phyloP scores from a whole-genome alignment of 164 flowering plant genomes.

The Nymphaea thermarum region DNA sequence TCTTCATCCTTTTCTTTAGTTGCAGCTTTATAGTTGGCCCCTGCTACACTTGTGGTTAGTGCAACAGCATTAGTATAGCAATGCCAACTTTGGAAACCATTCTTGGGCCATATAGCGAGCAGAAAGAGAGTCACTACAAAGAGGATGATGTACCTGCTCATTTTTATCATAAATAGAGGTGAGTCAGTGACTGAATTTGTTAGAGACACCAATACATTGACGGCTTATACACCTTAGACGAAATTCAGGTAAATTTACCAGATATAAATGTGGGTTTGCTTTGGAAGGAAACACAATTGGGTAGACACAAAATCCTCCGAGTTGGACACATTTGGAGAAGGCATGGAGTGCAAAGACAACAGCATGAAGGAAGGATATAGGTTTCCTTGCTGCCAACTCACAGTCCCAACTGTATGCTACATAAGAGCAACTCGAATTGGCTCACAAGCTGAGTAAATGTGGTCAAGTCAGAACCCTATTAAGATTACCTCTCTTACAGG shows the following conservation, averaged over 20 bases:
- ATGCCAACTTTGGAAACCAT: slow-evolving; percentile 22
- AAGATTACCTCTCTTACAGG: slow-evolving; percentile 48
- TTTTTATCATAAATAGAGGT: slow-evolving; percentile 1
- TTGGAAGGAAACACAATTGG: slow-evolving; percentile 74
- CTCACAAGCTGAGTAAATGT: not conserved
- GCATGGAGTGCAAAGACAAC: slow-evolving; percentile 36
- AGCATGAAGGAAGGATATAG: slow-evolving; percentile 93
- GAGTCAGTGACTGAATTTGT: not conserved
- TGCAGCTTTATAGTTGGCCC: slow-evolving; percentile 14
- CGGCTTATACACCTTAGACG: no score
- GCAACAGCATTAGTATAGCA: slow-evolving; percentile 14
- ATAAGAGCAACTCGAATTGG: not conserved
- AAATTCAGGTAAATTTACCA: slow-evolving; percentile 38
- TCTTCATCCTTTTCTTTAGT: slow-evolving; percentile 74
- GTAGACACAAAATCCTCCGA: slow-evolving; percentile 31
- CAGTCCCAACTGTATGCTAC: slow-evolving; percentile 90
- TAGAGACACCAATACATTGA: no score
- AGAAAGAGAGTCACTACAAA: slow-evolving; percentile 45
- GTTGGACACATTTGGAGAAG: slow-evolving; percentile 16
- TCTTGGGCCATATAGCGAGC: slow-evolving; percentile 56
- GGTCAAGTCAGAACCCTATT: not conserved
- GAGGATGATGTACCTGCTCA: slow-evolving; percentile 56
- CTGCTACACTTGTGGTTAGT: slow-evolving; percentile 16
- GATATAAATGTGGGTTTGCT: slow-evolving; percentile 64
- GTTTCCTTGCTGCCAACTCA: slow-evolving; percentile 98